Evolutionary conservation across 2,329 filamentous ascomycete species (phyloP), one percentile per base, ranked within the genome.

Genomic region (Orbilia brochopaga): DNA sequence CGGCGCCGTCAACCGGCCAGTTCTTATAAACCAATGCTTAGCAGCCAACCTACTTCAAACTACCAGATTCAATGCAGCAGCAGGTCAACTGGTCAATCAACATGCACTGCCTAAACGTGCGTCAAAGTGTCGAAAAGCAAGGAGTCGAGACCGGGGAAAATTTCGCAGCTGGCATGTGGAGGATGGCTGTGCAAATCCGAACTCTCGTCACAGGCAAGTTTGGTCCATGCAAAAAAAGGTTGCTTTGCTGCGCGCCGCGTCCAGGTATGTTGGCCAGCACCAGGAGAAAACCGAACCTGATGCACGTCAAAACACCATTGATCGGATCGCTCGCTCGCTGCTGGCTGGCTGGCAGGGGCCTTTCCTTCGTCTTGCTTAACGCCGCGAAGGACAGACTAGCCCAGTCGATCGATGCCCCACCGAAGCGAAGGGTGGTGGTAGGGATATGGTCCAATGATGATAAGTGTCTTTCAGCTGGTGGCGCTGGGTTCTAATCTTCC

Each of bases 271-370:
- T 24, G 42, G 48, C 54, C 55, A 56, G 40, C 55, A 55, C 59
- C 63, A 46, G 32, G 48, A 46, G 46, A 65, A 61, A 32, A 30
- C 60, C 52, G 35, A 63, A 27, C 44, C 56, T 61, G 40, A 65
- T 61, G 60, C 60, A 72, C 67, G 60, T 61, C 60, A 64, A 64
- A 65, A 65, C 60, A 60, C 57, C 59, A 57, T 48, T 56, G 54
- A 19, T 42, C 57, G 35, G 55, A 61, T 61, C 51, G 46, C 59
- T 69, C 27, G 27, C 27, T 8, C n/a, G 56, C 56, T 52, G 52
- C 44, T 42, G 42, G 59, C 65, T 56, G 55, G 44, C 44, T 19
- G 44, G 44, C 15, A 59, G 66, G 58, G 27, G 27, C 27, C 27
- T 32, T 32, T 3, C 40, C 17, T 10, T 21, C 30, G 63, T 72